These are phyloP conservation scores for Leccinum pellstonianum DNA, from an alignment of 768 basidiomycete genomes.

Conservation along the genomic window DNA sequence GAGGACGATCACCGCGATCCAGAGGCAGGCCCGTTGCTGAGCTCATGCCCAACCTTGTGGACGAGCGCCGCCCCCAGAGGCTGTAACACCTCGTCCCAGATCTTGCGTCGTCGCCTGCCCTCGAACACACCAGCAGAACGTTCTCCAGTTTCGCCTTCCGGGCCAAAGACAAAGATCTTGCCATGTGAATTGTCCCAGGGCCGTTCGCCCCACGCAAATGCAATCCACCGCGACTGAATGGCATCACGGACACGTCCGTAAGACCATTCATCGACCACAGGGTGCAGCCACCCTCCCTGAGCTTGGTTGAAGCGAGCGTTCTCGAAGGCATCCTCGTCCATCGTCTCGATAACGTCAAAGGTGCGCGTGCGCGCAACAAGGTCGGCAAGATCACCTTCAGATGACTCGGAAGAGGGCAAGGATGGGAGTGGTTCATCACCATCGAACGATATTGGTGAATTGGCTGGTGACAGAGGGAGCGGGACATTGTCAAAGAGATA, in stretches of 20 bases:
- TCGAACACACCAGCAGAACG: slow-evolving; percentile 64
- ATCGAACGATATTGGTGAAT: slow-evolving; percentile 35
- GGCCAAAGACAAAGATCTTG: slow-evolving; percentile 77
- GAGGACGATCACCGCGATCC: slow-evolving; percentile 21
- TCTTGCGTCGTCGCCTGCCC: slow-evolving; percentile 53
- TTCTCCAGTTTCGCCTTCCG: slow-evolving; percentile 79
- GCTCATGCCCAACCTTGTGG: slow-evolving; percentile 71
- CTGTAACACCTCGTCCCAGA: slow-evolving; percentile 67
- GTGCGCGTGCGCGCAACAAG: slow-evolving; percentile 18
- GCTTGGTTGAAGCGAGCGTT: slow-evolving; percentile 11
- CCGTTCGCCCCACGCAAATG: slow-evolving; percentile 70
- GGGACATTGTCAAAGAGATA: slow-evolving; percentile 80
- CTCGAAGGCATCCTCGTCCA: slow-evolving; percentile 26
- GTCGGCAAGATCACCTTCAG: slow-evolving; percentile 20
- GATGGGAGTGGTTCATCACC: slow-evolving; percentile 33
- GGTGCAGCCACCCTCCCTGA: slow-evolving; percentile 49
- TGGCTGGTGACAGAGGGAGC: slow-evolving; percentile 42
- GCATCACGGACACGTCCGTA: slow-evolving; percentile 67
- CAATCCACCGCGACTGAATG: slow-evolving; percentile 72
- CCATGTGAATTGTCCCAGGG: slow-evolving; percentile 61
- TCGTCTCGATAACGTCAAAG: slow-evolving; percentile 27
- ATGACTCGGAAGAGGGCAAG: slow-evolving; percentile 31
- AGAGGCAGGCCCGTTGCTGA: slow-evolving; percentile 63
- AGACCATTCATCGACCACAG: slow-evolving; percentile 63
- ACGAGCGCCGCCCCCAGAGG: slow-evolving; percentile 66